Percentiles rank a stretch among this genome's conserved stretches.
Evolutionary conservation across 495 filamentous ascomycete species (phyloP).

Genomic region (Penicillium pulvis): DNA sequence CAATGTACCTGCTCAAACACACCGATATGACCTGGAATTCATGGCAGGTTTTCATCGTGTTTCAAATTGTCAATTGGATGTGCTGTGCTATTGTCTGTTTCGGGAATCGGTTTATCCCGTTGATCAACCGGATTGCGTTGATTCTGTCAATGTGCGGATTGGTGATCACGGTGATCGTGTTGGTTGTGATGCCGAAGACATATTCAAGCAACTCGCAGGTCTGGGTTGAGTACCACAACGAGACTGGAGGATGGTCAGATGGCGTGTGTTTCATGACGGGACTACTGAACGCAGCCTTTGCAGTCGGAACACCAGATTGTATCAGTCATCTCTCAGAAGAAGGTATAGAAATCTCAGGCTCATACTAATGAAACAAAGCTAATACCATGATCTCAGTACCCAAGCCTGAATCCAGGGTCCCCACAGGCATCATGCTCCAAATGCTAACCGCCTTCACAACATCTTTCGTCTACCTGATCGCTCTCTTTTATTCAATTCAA

Average conservation of each 20-base stretch:
- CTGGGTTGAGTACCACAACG: constrained; percentile 62
- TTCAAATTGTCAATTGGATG: constrained; percentile 64
- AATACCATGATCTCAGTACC: constrained; percentile 15
- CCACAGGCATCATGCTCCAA: constrained; percentile 56
- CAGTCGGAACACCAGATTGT: constrained; percentile 72
- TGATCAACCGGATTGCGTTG: constrained; percentile 63
- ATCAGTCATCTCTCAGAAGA: constrained; percentile 78
- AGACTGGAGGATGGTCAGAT: constrained; percentile 63
- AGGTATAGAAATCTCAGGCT: constrained; percentile 16
- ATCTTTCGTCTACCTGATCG: constrained; percentile 31
- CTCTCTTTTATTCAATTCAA: constrained; percentile 64
- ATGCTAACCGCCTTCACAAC: constrained; percentile 61
- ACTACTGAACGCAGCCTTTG: constrained; percentile 75
- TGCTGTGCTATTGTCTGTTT: constrained; percentile 65
- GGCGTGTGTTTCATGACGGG: constrained; percentile 73
- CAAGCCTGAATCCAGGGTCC: constrained; percentile 29
- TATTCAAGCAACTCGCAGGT: constrained; percentile 62
- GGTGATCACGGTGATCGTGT: constrained; percentile 66
- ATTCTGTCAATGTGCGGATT: constrained; percentile 65
- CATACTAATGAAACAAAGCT: not conserved
- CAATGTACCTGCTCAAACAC: constrained; percentile 68
- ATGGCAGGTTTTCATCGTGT: constrained; percentile 78
- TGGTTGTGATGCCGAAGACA: constrained; percentile 66
- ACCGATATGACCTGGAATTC: constrained; percentile 55
- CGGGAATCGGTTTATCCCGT: constrained; percentile 63